Evolutionary conservation across 805 yeast species (phyloP).

Genomic region (Maudiozyma bulderi): DNA sequence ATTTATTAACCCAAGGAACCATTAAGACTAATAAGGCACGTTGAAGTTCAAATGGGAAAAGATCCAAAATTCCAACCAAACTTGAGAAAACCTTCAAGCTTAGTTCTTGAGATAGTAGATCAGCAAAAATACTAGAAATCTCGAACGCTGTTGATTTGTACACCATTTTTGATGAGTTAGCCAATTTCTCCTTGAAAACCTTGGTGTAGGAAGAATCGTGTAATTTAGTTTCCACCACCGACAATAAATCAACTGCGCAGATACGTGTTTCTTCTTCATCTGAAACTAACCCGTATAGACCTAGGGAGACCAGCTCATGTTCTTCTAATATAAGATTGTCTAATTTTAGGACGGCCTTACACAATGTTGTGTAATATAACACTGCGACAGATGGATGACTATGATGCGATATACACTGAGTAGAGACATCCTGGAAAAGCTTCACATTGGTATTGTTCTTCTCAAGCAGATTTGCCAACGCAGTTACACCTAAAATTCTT

Average conservation of each 20-base stretch:
- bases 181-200: slow-evolving; percentile 58
- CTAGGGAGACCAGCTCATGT: slow-evolving; percentile 63
- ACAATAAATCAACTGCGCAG: slow-evolving; percentile 63
- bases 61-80: slow-evolving; percentile 59
- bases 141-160: slow-evolving; percentile 80
- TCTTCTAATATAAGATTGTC: slow-evolving; percentile 43
- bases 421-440: slow-evolving; percentile 47
- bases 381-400: slow-evolving; percentile 44
- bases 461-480: slow-evolving; percentile 56
- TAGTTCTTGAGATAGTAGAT: slow-evolving; percentile 46
- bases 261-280: slow-evolving; percentile 57
- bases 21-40: slow-evolving; percentile 73
- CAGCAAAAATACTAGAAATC: slow-evolving; percentile 65
- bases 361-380: slow-evolving; percentile 62
- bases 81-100: slow-evolving; percentile 57
- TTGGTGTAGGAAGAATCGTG: slow-evolving; percentile 46
- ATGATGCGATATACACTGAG: slow-evolving; percentile 60
- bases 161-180: slow-evolving; percentile 69
- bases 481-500: slow-evolving; percentile 55
- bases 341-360: slow-evolving; percentile 49
- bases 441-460: slow-evolving; percentile 48
- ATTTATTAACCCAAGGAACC: slow-evolving; percentile 87
- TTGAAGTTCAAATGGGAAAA: slow-evolving; percentile 47
- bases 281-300: slow-evolving; percentile 71
- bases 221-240: slow-evolving; percentile 50